Conservation (phyloP, 1,139 yeast genomes). For the Geotrichum siamense region DNA sequence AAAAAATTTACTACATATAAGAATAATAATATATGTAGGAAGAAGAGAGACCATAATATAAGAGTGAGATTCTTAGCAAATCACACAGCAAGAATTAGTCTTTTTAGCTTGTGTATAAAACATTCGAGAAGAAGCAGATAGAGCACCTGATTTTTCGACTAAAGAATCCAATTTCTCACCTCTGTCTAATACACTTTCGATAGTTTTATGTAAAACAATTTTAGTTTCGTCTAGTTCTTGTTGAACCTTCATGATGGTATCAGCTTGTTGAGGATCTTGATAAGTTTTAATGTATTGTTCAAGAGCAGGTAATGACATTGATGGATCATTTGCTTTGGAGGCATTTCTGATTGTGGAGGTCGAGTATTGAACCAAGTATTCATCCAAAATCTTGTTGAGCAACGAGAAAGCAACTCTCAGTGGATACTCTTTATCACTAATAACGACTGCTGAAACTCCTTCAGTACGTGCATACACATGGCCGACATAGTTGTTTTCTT, state of each 20-base stretch:
- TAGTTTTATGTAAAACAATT: constrained; percentile 90
- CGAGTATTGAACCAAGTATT: constrained; percentile 80
- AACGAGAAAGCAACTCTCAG: constrained; percentile 95
- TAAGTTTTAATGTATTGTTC: constrained; percentile 69
- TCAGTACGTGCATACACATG: constrained; percentile 88
- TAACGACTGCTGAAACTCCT: constrained; percentile 88
- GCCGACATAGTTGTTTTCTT: constrained; percentile 69
- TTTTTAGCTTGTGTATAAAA: constrained; percentile 96
- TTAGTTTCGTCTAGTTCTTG: constrained; percentile 97
- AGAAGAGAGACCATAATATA: constrained; percentile 37
- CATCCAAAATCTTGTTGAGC: constrained; percentile 84
- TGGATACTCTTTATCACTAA: constrained; percentile 93
- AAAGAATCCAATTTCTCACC: constrained; percentile 92
- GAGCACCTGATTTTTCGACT: constrained; percentile 91
- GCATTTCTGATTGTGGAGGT: constrained; percentile 50
- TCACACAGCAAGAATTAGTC: constrained; percentile 90
- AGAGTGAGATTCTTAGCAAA: constrained; percentile 31
- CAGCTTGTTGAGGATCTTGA: constrained; percentile 97
- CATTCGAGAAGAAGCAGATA: constrained; percentile 82
- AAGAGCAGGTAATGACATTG: constrained; percentile 46
- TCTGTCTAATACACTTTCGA: constrained; percentile 87
- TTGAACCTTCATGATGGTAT: constrained; percentile 93
- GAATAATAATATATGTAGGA: neutral
- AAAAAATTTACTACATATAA: neutral
- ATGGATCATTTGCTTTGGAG: constrained; percentile 40